Conservation (phyloP, 495 filamentous ascomycete genomes). For the Tuber microsphaerosporum region DNA sequence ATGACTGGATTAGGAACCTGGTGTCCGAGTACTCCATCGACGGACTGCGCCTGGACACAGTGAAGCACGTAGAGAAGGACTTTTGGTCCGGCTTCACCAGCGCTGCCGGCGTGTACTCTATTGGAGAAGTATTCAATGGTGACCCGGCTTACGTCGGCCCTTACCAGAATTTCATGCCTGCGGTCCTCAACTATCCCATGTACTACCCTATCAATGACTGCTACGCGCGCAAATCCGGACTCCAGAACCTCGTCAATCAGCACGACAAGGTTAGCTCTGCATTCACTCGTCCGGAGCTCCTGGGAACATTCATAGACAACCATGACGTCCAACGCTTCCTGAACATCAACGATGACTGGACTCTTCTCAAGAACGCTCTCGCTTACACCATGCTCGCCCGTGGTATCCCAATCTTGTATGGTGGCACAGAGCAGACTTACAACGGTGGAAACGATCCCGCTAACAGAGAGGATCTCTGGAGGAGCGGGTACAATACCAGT, state of each 20-base stretch:
- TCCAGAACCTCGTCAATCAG: constrained; percentile 52
- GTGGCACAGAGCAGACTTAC: constrained; percentile 47
- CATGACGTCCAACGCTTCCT: constrained; percentile 68
- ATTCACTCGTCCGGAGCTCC: constrained; percentile 43
- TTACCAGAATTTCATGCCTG: constrained; percentile 59
- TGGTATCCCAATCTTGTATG: constrained; percentile 40
- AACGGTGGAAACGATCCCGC: constrained; percentile 52
- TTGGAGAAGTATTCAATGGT: constrained; percentile 63
- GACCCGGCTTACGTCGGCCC: constrained; percentile 55
- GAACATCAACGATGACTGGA: constrained; percentile 51
- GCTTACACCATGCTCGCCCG: constrained; percentile 51
- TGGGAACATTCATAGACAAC: constrained; percentile 73
- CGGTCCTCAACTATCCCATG: constrained; percentile 64
- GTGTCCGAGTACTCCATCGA: constrained; percentile 68
- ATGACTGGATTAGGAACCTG: constrained; percentile 59
- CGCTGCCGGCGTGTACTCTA: constrained; percentile 63
- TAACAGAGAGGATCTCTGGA: constrained; percentile 73
- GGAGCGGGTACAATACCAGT: constrained; percentile 54
- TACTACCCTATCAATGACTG: constrained; percentile 59
- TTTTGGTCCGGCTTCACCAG: constrained; percentile 61
- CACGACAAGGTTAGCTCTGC: constrained; percentile 33
- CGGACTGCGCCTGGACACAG: constrained; percentile 70
- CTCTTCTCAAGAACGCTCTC: constrained; percentile 61
- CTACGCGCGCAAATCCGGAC: constrained; percentile 55
- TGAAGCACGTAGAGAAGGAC: constrained; percentile 60